A percentile compares a stretch with the other conserved stretches of the same genome.
Evolutionary conservation across 306 rosid genomes (phyloP).

Genomic region (Cyclanthera cordifolia): DNA sequence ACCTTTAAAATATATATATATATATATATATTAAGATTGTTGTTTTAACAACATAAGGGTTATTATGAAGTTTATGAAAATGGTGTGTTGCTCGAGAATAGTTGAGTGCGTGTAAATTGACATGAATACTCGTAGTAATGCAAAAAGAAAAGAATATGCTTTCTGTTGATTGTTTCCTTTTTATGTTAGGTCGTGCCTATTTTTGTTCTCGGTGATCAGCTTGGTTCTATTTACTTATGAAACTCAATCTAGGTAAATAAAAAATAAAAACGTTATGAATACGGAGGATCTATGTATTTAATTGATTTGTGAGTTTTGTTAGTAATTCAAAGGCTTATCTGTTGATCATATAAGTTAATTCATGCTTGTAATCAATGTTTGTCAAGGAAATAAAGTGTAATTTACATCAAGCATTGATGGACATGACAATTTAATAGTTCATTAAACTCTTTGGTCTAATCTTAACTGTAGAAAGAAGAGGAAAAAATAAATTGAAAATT

Average conservation of each 20-base stretch:
- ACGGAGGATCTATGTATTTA: neutral
- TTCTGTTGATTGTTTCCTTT: neutral
- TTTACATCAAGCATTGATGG: neutral
- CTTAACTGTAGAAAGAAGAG: neutral
- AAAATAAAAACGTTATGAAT: neutral
- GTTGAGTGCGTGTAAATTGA: no score
- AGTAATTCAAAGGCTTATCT: neutral
- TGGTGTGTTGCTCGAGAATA: no score
- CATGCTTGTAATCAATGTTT: neutral
- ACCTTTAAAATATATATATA: neutral
- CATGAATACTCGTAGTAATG: no score
- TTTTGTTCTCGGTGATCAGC: neutral
- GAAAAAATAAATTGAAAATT: neutral
- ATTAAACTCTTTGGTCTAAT: neutral
- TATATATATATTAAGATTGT: neutral
- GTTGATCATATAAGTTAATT: neutral
- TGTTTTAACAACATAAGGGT: no score
- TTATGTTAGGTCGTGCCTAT: neutral
- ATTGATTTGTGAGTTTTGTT: neutral
- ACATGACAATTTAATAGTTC: neutral
- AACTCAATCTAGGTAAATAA: neutral
- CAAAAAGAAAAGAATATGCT: neutral
- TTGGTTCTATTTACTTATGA: neutral
- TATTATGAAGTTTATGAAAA: no score
- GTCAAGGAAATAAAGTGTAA: neutral